phyloP scores from a whole-genome alignment of 352 stramenopile species.

The Globisporangium mamillatum region DNA sequence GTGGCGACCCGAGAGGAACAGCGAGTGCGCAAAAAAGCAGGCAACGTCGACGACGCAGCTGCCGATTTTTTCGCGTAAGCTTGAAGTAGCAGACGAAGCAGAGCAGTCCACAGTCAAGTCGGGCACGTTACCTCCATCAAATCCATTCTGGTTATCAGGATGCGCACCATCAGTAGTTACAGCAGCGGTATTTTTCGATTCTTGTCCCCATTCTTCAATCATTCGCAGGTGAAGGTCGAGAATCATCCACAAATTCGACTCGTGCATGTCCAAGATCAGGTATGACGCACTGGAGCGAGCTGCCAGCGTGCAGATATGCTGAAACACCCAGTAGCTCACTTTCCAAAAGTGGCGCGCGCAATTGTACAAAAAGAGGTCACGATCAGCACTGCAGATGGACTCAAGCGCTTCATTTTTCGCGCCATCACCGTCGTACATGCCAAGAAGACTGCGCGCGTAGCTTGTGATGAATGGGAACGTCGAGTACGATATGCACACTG shows the following conservation, averaged over 20 bases:
- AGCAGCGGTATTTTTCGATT: slow-evolving; percentile 16
- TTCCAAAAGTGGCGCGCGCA: slow-evolving; percentile 69
- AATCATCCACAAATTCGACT: slow-evolving; percentile 82
- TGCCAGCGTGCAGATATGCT: slow-evolving; percentile 77
- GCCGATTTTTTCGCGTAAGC: slow-evolving; percentile 45
- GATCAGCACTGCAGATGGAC: slow-evolving; percentile 47
- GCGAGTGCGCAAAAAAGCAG: slow-evolving; percentile 68
- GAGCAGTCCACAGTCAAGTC: slow-evolving; percentile 21
- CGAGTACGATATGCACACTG: slow-evolving; percentile 74
- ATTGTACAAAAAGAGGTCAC: slow-evolving; percentile 68
- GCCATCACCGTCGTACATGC: slow-evolving; percentile 65
- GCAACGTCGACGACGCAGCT: slow-evolving; percentile 65
- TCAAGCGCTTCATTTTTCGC: slow-evolving; percentile 58
- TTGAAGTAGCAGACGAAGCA: slow-evolving; percentile 1
- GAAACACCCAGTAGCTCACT: slow-evolving; percentile 76
- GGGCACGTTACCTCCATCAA: neutral
- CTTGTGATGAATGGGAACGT: slow-evolving; percentile 86
- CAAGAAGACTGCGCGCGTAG: slow-evolving; percentile 72
- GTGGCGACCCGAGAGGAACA: slow-evolving; percentile 74
- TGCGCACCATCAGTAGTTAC: neutral
- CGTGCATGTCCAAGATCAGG: slow-evolving; percentile 75
- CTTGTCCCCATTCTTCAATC: slow-evolving; percentile 56
- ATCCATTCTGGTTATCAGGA: slow-evolving; percentile 9
- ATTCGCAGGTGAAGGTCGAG: slow-evolving; percentile 70
- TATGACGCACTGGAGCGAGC: slow-evolving; percentile 73